phyloP scores from a whole-genome alignment of 805 yeast species.

The Dipodascus albidus region DNA sequence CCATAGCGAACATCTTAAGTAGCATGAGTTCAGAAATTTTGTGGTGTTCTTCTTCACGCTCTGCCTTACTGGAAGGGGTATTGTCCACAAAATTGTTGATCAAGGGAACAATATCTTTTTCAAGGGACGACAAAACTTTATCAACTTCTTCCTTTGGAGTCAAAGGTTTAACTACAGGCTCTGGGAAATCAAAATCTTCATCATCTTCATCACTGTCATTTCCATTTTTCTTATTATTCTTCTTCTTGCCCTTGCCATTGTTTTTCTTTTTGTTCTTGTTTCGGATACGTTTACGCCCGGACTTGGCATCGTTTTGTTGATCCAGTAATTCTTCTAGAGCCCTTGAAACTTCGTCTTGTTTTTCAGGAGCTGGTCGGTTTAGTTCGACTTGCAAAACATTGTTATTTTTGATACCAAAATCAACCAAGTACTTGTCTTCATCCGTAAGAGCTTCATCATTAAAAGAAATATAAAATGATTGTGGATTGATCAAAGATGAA shows the following conservation, averaged over 20 bases:
- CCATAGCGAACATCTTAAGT: conserved; percentile 25
- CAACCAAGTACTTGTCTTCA: conserved; percentile 39
- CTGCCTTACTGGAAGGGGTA: conserved; percentile 14
- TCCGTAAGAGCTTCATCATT: conserved; percentile 18
- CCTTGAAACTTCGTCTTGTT: conserved; percentile 1
- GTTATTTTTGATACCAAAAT: conserved; percentile 45
- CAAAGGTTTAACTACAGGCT: conserved; percentile 7
- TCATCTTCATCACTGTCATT: conserved; percentile 3
- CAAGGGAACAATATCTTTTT: conserved; percentile 17
- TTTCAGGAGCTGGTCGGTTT: conserved; percentile 3
- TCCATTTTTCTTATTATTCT: neutral
- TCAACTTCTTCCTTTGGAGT: conserved; percentile 19
- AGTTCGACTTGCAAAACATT: conserved; percentile 17
- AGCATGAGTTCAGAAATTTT: conserved; percentile 24
- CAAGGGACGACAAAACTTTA: conserved; percentile 16
- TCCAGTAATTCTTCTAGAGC: conserved; percentile 1
- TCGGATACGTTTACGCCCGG: neutral
- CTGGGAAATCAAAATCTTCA: conserved; percentile 1
- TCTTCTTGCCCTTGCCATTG: conserved; percentile 4
- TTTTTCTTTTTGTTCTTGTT: conserved; percentile 3
- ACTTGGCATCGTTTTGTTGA: neutral
- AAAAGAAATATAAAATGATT: conserved; percentile 7
- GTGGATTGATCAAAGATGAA: conserved; percentile 1
- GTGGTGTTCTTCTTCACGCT: conserved; percentile 16
- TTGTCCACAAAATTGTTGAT: conserved; percentile 13